These are phyloP conservation scores for Phascolomyces articulosus DNA, from an alignment of 371 early-diverging fungal species.

Conservation along the genomic window DNA sequence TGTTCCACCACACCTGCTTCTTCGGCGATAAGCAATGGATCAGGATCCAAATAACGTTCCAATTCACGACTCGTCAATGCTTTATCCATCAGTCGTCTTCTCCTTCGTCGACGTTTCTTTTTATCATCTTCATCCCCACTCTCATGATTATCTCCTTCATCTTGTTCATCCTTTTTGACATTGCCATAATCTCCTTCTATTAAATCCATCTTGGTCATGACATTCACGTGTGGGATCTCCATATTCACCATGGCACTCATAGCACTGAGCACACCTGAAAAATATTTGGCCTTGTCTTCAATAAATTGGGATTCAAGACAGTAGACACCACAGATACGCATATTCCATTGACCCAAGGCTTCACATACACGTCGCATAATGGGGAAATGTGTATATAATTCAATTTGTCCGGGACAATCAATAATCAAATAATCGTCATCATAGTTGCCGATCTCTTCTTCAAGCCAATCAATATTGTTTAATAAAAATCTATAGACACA, in stretches of 20 bases:
- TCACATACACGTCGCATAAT: conserved; percentile 88
- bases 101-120: conserved; percentile 28
- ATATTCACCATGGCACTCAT: conserved; percentile 95
- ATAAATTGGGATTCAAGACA: conserved; percentile 94
- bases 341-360: conserved; percentile 67
- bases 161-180: conserved; percentile 28
- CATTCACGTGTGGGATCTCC: conserved; percentile 96
- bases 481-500: conserved; percentile 65
- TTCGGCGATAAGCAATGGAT: conserved; percentile 82
- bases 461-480: conserved; percentile 96
- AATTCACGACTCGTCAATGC: conserved; percentile 48
- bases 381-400: conserved; percentile 98
- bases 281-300: conserved; percentile 93
- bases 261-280: conserved; percentile 93
- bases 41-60: conserved; percentile 85
- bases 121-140: conserved; percentile 28
- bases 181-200: conserved; percentile 58
- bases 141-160: conserved; percentile 28
- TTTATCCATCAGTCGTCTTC: conserved; percentile 36
- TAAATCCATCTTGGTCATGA: conserved; percentile 98
- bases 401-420: conserved; percentile 99
- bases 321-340: conserved; percentile 90
- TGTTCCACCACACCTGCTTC: conserved; percentile 62
- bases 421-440: conserved; percentile 97
- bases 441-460: conserved; percentile 88